Evolutionary conservation across 2,329 filamentous ascomycete genomes (phyloP).

Genomic region (Botrytis pseudocinerea): DNA sequence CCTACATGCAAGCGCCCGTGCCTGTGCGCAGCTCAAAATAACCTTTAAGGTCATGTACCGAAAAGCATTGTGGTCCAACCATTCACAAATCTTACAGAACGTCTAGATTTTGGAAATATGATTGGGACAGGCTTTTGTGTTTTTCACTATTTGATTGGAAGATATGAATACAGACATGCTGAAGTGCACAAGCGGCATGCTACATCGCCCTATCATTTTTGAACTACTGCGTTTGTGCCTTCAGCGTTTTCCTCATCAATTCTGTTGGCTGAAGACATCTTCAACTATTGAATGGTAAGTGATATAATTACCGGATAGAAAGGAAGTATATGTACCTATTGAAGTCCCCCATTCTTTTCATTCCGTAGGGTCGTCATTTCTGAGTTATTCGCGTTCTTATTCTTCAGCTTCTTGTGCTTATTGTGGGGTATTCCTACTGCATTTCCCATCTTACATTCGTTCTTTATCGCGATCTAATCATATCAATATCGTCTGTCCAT

Average conservation of each 20-base stretch:
- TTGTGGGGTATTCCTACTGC: constrained; percentile 1
- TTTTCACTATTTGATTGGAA: neutral
- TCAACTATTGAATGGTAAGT: constrained; percentile 14
- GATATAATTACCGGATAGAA: neutral
- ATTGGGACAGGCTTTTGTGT: neutral
- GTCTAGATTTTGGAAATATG: neutral
- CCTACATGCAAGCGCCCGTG: constrained; percentile 17
- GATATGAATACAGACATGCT: neutral
- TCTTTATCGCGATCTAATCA: neutral
- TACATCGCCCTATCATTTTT: neutral
- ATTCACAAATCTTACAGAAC: neutral
- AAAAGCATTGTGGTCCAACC: neutral
- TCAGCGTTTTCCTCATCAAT: constrained; percentile 12
- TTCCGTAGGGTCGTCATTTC: neutral
- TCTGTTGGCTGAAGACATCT: constrained; percentile 2
- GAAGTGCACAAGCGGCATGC: neutral
- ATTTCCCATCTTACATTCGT: neutral
- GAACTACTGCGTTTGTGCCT: neutral
- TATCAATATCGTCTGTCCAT: neutral
- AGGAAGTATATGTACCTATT: constrained; percentile 15
- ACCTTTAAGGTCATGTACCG: constrained; percentile 1
- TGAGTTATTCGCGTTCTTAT: neutral
- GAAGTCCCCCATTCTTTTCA: neutral
- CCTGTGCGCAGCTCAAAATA: neutral
- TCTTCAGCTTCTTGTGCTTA: constrained; percentile 16